Conservation (phyloP, 2,329 filamentous ascomycete species). For the Westerdykella aurantiaca region DNA sequence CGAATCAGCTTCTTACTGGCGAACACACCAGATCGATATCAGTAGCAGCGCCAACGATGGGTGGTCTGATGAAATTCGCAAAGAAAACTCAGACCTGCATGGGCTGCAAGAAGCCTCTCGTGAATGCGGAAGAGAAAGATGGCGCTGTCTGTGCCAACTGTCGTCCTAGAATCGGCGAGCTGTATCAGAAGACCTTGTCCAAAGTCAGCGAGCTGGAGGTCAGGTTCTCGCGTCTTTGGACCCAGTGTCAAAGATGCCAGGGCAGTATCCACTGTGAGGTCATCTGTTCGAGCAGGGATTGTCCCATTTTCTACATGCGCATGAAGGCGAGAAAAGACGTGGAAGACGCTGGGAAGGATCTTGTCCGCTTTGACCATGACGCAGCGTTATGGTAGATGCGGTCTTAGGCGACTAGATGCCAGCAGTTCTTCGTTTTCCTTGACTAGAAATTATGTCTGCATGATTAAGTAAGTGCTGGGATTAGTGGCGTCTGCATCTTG, state of each 20-base stretch:
- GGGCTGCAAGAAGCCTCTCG: slow-evolving; percentile 96
- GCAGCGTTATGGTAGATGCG: slow-evolving; percentile 58
- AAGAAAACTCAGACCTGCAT: slow-evolving; percentile 98
- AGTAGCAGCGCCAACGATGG: slow-evolving; percentile 83
- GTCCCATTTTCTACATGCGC: slow-evolving; percentile 99
- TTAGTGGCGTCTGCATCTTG: too few species aligned
- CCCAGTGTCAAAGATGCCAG: slow-evolving; percentile 95
- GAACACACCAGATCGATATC: slow-evolving; percentile 94
- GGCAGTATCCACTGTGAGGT: slow-evolving; percentile 98
- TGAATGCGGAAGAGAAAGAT: slow-evolving; percentile 67
- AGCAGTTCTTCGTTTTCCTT: too few species aligned
- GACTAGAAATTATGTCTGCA: too few species aligned
- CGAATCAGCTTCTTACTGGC: slow-evolving; percentile 76
- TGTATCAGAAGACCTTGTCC: slow-evolving; percentile 86
- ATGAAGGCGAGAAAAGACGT: slow-evolving; percentile 99
- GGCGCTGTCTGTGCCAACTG: slow-evolving; percentile 89
- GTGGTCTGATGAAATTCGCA: slow-evolving; percentile 95
- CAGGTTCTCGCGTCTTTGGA: slow-evolving; percentile 88
- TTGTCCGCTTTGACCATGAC: slow-evolving; percentile 84
- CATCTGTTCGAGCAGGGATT: slow-evolving; percentile 93
- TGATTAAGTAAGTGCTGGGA: too few species aligned
- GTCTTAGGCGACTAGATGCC: neutral
- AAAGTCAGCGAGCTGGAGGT: slow-evolving; percentile 91
- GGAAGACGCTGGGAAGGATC: slow-evolving; percentile 86
- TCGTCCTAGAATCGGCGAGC: slow-evolving; percentile 75